These are phyloP conservation scores for Termitomyces sp. DNA, from an alignment of 768 basidiomycete species.

Conservation along the genomic window DNA sequence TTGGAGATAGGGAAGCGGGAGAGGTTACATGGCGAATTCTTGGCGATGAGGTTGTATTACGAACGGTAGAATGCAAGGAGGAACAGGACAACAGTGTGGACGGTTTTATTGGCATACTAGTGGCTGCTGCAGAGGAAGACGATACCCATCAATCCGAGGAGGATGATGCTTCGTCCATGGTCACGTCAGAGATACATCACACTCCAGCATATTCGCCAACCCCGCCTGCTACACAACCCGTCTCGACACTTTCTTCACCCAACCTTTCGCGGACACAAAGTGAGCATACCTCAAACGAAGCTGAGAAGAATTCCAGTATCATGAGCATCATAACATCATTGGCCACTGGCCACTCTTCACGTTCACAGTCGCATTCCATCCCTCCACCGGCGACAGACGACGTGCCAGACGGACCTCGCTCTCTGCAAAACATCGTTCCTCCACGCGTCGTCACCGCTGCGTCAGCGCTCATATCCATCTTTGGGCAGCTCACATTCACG, in stretches of 20 bases:
- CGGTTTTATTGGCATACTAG: conserved; percentile 36
- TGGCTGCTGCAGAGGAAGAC: conserved; percentile 30
- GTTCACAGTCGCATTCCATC: conserved; percentile 57
- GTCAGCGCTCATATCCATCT: conserved; percentile 58
- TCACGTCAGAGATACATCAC: conserved; percentile 34
- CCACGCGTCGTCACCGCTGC: conserved; percentile 56
- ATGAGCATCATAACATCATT: conserved; percentile 64
- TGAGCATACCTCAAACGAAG: conserved; percentile 39
- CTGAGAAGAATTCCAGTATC: conserved; percentile 33
- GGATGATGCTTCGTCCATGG: conserved; percentile 36
- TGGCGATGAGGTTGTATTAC: conserved; percentile 63
- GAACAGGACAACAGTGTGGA: conserved; percentile 20
- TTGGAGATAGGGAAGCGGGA: conserved; percentile 30
- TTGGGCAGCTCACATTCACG: conserved; percentile 68
- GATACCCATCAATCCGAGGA: conserved; percentile 27
- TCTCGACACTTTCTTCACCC: conserved; percentile 41
- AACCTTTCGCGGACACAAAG: conserved; percentile 54
- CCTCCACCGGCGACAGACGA: conserved; percentile 37
- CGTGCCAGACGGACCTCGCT: conserved; percentile 21
- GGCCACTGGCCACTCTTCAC: conserved; percentile 45
- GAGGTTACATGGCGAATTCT: conserved; percentile 54
- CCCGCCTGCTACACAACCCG: conserved; percentile 12
- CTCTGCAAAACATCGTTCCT: conserved; percentile 20
- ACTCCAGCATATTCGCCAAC: conserved; percentile 24
- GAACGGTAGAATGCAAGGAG: conserved; percentile 36